Evolutionary conservation across 139 green algal species (phyloP).

Genomic region (Ettlia oleoabundans): DNA sequence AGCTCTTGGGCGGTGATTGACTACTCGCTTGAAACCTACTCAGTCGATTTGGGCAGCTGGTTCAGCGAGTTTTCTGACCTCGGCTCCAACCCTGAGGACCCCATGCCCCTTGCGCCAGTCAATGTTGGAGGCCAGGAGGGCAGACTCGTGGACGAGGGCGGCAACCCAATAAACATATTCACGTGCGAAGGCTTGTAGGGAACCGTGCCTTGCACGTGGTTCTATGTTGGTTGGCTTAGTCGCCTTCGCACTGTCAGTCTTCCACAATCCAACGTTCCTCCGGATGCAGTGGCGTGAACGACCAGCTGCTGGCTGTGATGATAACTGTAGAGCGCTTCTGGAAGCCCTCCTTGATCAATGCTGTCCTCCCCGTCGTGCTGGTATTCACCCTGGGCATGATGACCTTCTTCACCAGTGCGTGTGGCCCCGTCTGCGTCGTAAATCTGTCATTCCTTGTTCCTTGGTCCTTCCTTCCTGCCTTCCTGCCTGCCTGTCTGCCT

Average conservation of each 20-base stretch:
- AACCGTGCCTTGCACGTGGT: too few relatives aligned
- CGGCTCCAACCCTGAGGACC: not conserved
- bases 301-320: not conserved
- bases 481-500: too few relatives aligned
- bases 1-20: not conserved
- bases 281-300: constrained; percentile 2
- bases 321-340: constrained; percentile 13
- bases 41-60: not conserved
- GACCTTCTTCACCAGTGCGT: constrained; percentile 3
- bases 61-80: not conserved
- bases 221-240: too few relatives aligned
- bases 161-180: not conserved
- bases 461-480: not conserved
- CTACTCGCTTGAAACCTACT: not conserved
- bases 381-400: constrained; percentile 6
- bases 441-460: not conserved
- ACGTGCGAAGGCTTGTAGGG: not conserved
- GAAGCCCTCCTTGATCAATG: constrained; percentile 1
- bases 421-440: not conserved
- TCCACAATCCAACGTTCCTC: too few relatives aligned
- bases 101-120: not conserved
- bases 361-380: constrained; percentile 13
- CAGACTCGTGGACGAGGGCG: not conserved
- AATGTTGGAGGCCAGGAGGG: not conserved
- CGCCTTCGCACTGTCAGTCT: too few relatives aligned